Percentiles rank a stretch among this genome's conserved stretches.
These are phyloP conservation scores for Aspergillus aculeatinus DNA, from an alignment of 2,329 filamentous ascomycete genomes.

Conservation along the genomic window DNA sequence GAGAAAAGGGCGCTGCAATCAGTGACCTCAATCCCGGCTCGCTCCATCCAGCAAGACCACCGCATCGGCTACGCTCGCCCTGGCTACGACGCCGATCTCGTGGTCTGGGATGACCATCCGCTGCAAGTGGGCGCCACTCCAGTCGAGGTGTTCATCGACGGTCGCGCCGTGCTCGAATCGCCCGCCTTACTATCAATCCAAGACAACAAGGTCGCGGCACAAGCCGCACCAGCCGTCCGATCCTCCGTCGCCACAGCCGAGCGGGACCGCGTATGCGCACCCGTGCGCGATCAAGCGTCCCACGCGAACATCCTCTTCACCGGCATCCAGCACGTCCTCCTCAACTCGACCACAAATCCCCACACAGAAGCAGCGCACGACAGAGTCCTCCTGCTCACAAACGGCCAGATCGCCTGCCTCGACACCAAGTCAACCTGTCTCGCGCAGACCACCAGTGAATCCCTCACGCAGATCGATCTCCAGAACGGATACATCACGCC, in stretches of 20 bases:
- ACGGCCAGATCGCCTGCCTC: not conserved
- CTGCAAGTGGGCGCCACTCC: slow-evolving; percentile 60
- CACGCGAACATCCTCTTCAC: too few species aligned
- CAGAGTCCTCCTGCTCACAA: not conserved
- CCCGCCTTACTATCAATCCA: too few species aligned
- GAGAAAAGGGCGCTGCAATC: slow-evolving; percentile 60
- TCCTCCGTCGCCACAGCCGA: too few species aligned
- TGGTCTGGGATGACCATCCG: slow-evolving; percentile 64
- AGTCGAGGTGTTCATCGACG: slow-evolving; percentile 65
- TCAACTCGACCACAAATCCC: too few species aligned
- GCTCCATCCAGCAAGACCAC: slow-evolving; percentile 57
- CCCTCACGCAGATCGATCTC: not conserved
- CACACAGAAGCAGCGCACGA: not conserved
- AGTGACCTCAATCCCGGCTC: slow-evolving; percentile 60
- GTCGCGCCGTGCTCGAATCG: slow-evolving; percentile 23
- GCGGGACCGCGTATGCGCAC: too few species aligned
- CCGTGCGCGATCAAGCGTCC: too few species aligned
- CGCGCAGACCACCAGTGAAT: not conserved
- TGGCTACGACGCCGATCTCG: slow-evolving; percentile 62
- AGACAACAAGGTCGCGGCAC: too few species aligned
- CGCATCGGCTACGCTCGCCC: slow-evolving; percentile 62
- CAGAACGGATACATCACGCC: slow-evolving; percentile 4
- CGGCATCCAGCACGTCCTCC: too few species aligned
- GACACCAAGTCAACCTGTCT: not conserved
- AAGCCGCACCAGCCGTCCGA: too few species aligned